phyloP scores from a whole-genome alignment of 208 protist genomes.

The Strigomonas culicis region DNA sequence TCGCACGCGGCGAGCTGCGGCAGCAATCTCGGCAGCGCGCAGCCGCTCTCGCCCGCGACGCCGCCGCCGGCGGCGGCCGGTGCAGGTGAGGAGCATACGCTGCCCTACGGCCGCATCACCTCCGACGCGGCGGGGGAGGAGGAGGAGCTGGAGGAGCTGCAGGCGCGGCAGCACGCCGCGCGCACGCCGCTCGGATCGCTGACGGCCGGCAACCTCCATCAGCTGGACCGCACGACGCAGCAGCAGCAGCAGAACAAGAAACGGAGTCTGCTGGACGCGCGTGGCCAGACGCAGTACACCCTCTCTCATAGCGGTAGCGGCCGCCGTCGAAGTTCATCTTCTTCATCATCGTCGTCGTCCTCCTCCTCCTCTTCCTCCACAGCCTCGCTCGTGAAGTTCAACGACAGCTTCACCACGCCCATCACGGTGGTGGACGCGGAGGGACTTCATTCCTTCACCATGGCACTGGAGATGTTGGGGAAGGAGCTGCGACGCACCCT shows the following conservation, averaged over 20 bases:
- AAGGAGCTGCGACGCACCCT: constrained; percentile 60
- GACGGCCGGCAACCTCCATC: no score
- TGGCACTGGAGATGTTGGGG: constrained; percentile 62
- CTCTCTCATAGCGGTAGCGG: no score
- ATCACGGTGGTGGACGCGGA: constrained; percentile 66
- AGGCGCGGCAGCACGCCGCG: no score
- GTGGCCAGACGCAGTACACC: no score
- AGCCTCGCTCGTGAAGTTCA: constrained; percentile 43
- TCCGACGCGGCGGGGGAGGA: no score
- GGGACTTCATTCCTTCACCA: constrained; percentile 55
- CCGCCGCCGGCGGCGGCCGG: neutral
- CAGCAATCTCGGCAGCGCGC: constrained; percentile 12
- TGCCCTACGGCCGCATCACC: no score
- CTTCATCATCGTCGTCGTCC: neutral
- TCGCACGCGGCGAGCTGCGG: constrained; percentile 24
- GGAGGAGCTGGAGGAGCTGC: no score
- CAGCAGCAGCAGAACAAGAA: neutral
- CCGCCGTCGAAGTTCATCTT: neutral
- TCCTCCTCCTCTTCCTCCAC: neutral
- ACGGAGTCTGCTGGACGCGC: neutral
- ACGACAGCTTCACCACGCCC: constrained; percentile 60
- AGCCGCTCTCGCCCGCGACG: neutral
- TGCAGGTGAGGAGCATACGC: constrained; percentile 3
- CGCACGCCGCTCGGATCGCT: no score
- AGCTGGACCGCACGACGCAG: neutral